Evolutionary conservation across 2,329 filamentous ascomycete genomes (phyloP).

Genomic region (Fusarium humuli): DNA sequence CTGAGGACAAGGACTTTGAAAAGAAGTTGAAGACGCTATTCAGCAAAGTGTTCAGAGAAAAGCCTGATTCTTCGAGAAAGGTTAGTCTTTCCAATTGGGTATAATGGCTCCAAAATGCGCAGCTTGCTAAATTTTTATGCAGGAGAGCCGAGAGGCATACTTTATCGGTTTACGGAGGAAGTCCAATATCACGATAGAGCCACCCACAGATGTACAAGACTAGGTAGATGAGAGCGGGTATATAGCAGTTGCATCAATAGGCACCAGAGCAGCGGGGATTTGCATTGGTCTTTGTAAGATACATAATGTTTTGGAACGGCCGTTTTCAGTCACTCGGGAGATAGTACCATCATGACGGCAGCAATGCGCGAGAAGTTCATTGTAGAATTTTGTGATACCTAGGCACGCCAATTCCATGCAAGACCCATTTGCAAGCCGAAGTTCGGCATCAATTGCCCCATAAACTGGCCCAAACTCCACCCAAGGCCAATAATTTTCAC

Average conservation of each 20-base stretch:
- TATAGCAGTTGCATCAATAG: not conserved
- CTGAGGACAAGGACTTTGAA: slow-evolving; percentile 86
- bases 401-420: slow-evolving; percentile 61
- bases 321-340: not conserved
- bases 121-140: slow-evolving; percentile 4
- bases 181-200: slow-evolving; percentile 49
- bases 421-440: slow-evolving; percentile 52
- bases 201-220: not conserved
- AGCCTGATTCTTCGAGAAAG: slow-evolving; percentile 89
- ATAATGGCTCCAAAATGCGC: not conserved
- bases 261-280: not conserved
- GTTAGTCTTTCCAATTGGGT: slow-evolving; percentile 59
- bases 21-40: slow-evolving; percentile 80
- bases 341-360: slow-evolving; percentile 44
- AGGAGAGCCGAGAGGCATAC: slow-evolving; percentile 77
- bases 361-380: slow-evolving; percentile 48
- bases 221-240: not conserved
- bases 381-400: slow-evolving; percentile 58
- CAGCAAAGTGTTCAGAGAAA: slow-evolving; percentile 82
- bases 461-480: slow-evolving; percentile 46
- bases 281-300: not conserved
- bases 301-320: not conserved
- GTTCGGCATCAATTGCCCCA: slow-evolving; percentile 47
- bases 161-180: slow-evolving; percentile 84
- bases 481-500: slow-evolving; percentile 44